A percentile compares a stretch with the other conserved stretches of the same genome.
These are phyloP conservation scores for Fusarium aywerte DNA, from an alignment of 2,329 filamentous ascomycete species.

Conservation along the genomic window DNA sequence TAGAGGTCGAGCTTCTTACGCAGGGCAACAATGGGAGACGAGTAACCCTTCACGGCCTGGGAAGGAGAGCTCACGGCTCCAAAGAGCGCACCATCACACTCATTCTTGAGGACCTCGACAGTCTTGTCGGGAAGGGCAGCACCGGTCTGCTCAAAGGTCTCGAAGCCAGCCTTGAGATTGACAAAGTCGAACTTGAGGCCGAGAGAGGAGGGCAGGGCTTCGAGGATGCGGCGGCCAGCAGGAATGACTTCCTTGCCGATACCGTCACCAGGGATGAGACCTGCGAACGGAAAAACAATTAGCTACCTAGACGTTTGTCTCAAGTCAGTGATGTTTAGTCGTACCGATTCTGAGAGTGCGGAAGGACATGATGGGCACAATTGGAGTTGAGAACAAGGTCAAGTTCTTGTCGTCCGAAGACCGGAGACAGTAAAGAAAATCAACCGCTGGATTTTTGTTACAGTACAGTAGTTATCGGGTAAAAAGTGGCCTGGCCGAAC, in stretches of 20 bases:
- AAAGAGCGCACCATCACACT: conserved; percentile 96
- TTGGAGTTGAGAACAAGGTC: conserved; percentile 36
- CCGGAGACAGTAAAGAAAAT: conserved; percentile 41
- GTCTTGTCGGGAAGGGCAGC: conserved; percentile 90
- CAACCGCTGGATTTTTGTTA: conserved; percentile 16
- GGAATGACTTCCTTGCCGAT: conserved; percentile 99
- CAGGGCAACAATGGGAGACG: conserved; percentile 93
- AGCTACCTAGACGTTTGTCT: not conserved
- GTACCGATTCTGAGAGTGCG: conserved; percentile 58
- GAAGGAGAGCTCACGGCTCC: conserved; percentile 94
- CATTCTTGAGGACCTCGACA: conserved; percentile 85
- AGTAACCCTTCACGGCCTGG: conserved; percentile 92
- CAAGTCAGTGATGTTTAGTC: not conserved
- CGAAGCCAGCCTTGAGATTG: conserved; percentile 91
- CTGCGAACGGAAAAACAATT: conserved; percentile 57
- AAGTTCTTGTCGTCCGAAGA: conserved; percentile 45
- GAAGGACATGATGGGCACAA: conserved; percentile 52
- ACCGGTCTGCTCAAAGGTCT: conserved; percentile 91
- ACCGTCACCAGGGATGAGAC: conserved; percentile 96
- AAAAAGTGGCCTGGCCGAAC: conserved; percentile 33
- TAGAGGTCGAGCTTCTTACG: conserved; percentile 96
- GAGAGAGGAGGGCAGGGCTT: conserved; percentile 90
- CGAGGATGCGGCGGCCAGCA: conserved; percentile 88
- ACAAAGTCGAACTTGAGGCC: conserved; percentile 94
- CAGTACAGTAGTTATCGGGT: conserved; percentile 19